Percentiles rank a stretch among this genome's conserved stretches.
phyloP scores from a whole-genome alignment of 2,329 filamentous ascomycete species.

The Cytospora chrysosperma region DNA sequence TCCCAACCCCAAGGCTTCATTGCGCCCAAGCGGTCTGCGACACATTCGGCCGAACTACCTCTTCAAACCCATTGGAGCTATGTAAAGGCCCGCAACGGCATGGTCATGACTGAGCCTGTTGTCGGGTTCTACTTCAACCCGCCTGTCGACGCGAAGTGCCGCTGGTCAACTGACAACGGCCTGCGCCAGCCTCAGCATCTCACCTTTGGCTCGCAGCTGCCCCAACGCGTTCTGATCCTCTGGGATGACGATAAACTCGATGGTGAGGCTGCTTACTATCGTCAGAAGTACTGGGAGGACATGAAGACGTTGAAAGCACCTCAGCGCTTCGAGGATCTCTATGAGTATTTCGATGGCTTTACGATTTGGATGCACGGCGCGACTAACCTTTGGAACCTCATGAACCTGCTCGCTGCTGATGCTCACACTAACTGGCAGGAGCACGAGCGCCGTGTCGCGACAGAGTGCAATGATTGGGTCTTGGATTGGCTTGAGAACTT shows the following conservation, averaged over 20 bases:
- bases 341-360: constrained; percentile 46
- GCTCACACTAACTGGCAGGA: constrained; percentile 37
- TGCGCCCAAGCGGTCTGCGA: constrained; percentile 1
- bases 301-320: constrained; percentile 37
- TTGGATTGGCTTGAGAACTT: constrained; percentile 22
- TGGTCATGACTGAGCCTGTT: constrained; percentile 20
- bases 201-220: constrained; percentile 2
- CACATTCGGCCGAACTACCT: not conserved
- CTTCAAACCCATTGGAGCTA: constrained; percentile 14
- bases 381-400: constrained; percentile 48
- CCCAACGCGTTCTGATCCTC: not conserved
- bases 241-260: constrained; percentile 13
- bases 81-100: constrained; percentile 3
- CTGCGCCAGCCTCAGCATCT: constrained; percentile 1
- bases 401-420: constrained; percentile 42
- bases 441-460: constrained; percentile 28
- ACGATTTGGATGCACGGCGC: constrained; percentile 49
- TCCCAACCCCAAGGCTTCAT: constrained; percentile 33
- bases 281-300: constrained; percentile 36
- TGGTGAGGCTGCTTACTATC: constrained; percentile 30
- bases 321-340: constrained; percentile 42
- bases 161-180: constrained; percentile 26
- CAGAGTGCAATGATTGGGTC: constrained; percentile 29
- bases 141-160: constrained; percentile 15
- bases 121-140: constrained; percentile 25